Conservation (phyloP, 768 basidiomycete genomes). For the Boletus pseudopeckii region DNA sequence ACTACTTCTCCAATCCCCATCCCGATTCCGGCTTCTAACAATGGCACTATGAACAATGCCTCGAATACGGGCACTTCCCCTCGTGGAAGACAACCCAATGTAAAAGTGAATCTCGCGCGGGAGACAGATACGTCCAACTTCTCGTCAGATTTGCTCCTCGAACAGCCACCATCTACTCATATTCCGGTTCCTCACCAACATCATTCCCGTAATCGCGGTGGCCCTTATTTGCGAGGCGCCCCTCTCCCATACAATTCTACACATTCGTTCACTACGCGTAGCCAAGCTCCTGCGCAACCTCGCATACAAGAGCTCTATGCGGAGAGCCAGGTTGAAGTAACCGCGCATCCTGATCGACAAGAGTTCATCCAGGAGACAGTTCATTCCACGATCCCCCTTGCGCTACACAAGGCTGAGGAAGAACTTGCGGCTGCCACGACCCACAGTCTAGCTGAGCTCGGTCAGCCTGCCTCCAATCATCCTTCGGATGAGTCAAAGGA, state of each 20-base stretch:
- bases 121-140: constrained; percentile 31
- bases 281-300: constrained; percentile 34
- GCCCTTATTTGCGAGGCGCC: constrained; percentile 34
- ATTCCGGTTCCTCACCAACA: constrained; percentile 35
- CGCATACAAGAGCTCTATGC: constrained; percentile 48
- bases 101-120: constrained; percentile 25
- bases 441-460: constrained; percentile 15
- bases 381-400: constrained; percentile 58
- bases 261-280: constrained; percentile 38
- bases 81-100: constrained; percentile 32
- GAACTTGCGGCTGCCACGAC: constrained; percentile 17
- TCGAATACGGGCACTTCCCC: constrained; percentile 36
- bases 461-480: constrained; percentile 19
- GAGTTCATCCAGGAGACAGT: constrained; percentile 57
- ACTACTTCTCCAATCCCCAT: constrained; percentile 50
- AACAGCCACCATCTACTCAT: constrained; percentile 43
- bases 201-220: constrained; percentile 31
- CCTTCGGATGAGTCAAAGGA: constrained; percentile 30
- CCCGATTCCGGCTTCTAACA: constrained; percentile 38
- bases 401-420: constrained; percentile 39
- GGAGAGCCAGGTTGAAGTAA: constrained; percentile 31
- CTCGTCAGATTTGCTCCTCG: constrained; percentile 38
- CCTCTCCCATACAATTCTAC: constrained; percentile 42
- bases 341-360: constrained; percentile 29
- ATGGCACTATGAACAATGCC: constrained; percentile 35